Percentiles rank a stretch among this genome's conserved stretches.
These are phyloP conservation scores for Tylopilus balloui DNA, from an alignment of 768 basidiomycete genomes.

Conservation along the genomic window DNA sequence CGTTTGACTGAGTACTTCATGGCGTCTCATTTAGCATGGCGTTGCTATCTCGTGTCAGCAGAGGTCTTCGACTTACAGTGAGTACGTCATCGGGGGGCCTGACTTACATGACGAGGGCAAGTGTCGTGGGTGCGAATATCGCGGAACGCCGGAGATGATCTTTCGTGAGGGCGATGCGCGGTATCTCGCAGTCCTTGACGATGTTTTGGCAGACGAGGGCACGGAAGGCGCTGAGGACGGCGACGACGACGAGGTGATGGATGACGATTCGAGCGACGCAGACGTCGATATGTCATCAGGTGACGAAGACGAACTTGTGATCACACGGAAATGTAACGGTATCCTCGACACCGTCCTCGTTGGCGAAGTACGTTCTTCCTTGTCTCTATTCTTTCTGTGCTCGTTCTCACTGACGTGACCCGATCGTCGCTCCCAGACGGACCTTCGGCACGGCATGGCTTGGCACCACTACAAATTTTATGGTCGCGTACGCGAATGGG, in stretches of 20 bases:
- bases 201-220: conserved; percentile 8
- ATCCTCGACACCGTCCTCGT: conserved; percentile 58
- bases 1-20: neutral
- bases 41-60: conserved; percentile 22
- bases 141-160: conserved; percentile 27
- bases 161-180: conserved; percentile 25
- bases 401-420: neutral
- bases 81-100: conserved; percentile 35
- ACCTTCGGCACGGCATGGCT: conserved; percentile 42
- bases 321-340: conserved; percentile 43
- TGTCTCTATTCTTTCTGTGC: neutral
- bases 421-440: conserved; percentile 37
- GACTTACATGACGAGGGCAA: conserved; percentile 41
- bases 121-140: conserved; percentile 32
- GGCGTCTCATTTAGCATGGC: conserved; percentile 14
- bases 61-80: conserved; percentile 36
- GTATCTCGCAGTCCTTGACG: conserved; percentile 17
- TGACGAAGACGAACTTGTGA: conserved; percentile 20
- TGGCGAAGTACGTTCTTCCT: conserved; percentile 43
- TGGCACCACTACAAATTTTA: conserved; percentile 47
- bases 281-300: conserved; percentile 25
- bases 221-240: conserved; percentile 26
- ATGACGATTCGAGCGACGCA: conserved; percentile 24
- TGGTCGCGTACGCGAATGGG: conserved; percentile 55
- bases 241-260: conserved; percentile 27